A percentile compares a stretch with the other conserved stretches of the same genome.
phyloP scores from a whole-genome alignment of 768 basidiomycete genomes.

The Antrodiella citrinella region DNA sequence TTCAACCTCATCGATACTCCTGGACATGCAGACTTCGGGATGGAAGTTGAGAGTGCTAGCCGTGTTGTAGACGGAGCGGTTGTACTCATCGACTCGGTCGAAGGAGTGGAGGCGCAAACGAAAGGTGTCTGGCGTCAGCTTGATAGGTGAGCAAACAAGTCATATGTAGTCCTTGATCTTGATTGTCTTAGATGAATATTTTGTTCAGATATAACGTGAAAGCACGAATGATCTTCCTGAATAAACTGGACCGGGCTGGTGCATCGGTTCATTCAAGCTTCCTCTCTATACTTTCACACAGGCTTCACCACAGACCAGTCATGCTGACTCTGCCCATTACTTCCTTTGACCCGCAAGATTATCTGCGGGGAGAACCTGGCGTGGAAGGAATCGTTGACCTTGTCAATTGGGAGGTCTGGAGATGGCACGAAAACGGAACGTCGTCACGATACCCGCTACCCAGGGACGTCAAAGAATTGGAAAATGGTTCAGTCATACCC shows the following conservation, averaged over 20 bases:
- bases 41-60: slow-evolving; percentile 93
- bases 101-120: slow-evolving; percentile 88
- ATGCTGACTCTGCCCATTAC: slow-evolving; percentile 67
- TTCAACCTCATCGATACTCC: slow-evolving; percentile 89
- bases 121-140: slow-evolving; percentile 84
- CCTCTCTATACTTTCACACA: slow-evolving; percentile 63
- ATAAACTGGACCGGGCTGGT: slow-evolving; percentile 84
- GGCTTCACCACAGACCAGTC: slow-evolving; percentile 69
- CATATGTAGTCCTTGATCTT: slow-evolving; percentile 13
- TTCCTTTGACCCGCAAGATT: slow-evolving; percentile 61
- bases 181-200: not conserved
- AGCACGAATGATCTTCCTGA: slow-evolving; percentile 73
- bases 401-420: slow-evolving; percentile 79
- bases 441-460: slow-evolving; percentile 41
- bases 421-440: slow-evolving; percentile 50
- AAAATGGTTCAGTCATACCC: slow-evolving; percentile 37
- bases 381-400: slow-evolving; percentile 81
- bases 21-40: slow-evolving; percentile 92
- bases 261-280: slow-evolving; percentile 71
- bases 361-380: slow-evolving; percentile 69
- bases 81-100: slow-evolving; percentile 82
- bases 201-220: slow-evolving; percentile 72
- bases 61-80: slow-evolving; percentile 86
- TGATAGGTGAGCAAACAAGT: slow-evolving; percentile 56
- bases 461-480: slow-evolving; percentile 35